Evolutionary conservation across 1,284 basidiomycete genomes (phyloP), one percentile per base, ranked within the genome.

Genomic region (Uromyces viciae-fabae): DNA sequence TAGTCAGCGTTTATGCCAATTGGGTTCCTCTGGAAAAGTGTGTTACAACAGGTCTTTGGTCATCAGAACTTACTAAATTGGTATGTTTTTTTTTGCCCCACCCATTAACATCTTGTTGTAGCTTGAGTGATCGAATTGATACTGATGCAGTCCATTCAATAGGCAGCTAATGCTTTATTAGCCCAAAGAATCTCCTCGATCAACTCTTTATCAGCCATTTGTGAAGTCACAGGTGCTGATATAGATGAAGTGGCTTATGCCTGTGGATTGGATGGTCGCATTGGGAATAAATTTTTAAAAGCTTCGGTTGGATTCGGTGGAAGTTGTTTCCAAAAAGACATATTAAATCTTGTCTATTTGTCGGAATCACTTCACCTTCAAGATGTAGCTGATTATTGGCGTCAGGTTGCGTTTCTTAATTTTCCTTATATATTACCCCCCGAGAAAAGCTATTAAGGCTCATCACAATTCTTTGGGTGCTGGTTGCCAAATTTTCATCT

Each of bases 281-380:
- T 99, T 81, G 97, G 97, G 3, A 90, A 94, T 85, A 96, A 94
- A 87, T 99, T 99, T 91, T 89, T 99, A 85, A 94, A 94, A 87
- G 93, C 94, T 52, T 93, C 92, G 58, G 93, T 95, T 82, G 94
- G 96, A n/a, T 99, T 98, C 85, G 96, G 96, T 83, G 96, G 96
- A 46, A 95, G 93, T 49, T 99, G 97, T 88, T 99, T 99, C 93
- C 95, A 98, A 88, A 97, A 97, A 74, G 96, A 99, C 86, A 98
- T 99, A 86, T 91, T 99, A 84, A 99, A 99, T 89, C 89, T 99
- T 82, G 96, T 98, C 75, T 99, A 99, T 88, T 90, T 98, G 54
- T 93, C 91, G 86, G 95, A 98, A 88, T 94, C 92, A 83, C 88
- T 95, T 82, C 94, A 98, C 87, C 89, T 99, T 76, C 94, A 94